Evolutionary conservation across 2,329 filamentous ascomycete species (phyloP), one percentile per base, ranked within the genome.

Genomic region (Tolypocladium tundrense): DNA sequence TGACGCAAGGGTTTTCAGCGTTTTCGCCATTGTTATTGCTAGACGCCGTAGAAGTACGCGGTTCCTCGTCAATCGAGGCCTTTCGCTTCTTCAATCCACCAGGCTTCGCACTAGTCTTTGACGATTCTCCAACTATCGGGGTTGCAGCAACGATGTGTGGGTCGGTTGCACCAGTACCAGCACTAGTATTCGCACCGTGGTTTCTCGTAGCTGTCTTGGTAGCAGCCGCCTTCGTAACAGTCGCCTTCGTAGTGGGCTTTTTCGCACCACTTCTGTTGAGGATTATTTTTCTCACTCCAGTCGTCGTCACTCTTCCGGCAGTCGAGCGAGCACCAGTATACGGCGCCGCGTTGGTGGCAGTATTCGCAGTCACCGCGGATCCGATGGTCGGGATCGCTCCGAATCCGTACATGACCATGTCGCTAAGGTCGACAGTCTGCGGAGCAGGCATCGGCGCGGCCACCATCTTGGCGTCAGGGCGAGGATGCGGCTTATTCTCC

Each of bases 311-410:
- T 4, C 19, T 19, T n/a, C 40, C 19, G 19, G 8, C 40, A 48
- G 24, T 48, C 24, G 43, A 16, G 21, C 24, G 43, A 50, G 24
- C 13, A 27, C 13, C 24, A 48, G 43, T 16, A 48, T 24, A 16
- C 13, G 39, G 14, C 39, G 27, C 14, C 27, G 52, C 50, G 60
- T 61, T 24, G 57, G 52, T 24, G 58, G 59, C 37, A 40, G 27
- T 59, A 24, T 57, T 56, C 39, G 51, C 37, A 37, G 56, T 35
- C 24, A 56, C 10, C 16, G 54, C 57, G 13, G 55, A 57, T 40
- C 57, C 60, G 3, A 63, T 58, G 11, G 60, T 64, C 13, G 61
- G 60, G 24, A 64, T 64, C 33, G 62, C 62, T 10, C 60, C 62
- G 40, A 63, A 64, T 35, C 62, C 62, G 53, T 42, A 61, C 60